A percentile compares a stretch with the other conserved stretches of the same genome.
phyloP scores from a whole-genome alignment of 768 basidiomycete genomes.

The Cystoderma amianthinum region DNA sequence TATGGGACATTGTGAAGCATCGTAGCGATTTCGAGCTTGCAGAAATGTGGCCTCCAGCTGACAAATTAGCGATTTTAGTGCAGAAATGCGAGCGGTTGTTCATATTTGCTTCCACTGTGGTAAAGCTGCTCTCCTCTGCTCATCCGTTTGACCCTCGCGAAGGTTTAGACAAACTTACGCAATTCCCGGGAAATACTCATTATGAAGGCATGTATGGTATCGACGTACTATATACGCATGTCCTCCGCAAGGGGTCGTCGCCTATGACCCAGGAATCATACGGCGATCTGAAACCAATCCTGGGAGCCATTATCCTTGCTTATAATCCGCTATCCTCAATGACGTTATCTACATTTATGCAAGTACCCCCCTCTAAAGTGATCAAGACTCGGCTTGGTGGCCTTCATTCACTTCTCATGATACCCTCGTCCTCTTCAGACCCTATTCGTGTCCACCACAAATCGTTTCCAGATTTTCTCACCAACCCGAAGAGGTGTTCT shows the following conservation, averaged over 20 bases:
- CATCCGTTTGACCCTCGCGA: neutral
- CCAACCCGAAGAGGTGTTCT: neutral
- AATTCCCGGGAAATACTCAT: neutral
- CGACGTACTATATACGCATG: neutral
- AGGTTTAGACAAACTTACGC: neutral
- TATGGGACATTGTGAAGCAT: neutral
- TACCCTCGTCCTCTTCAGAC: neutral
- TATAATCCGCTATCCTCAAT: neutral
- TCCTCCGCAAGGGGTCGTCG: neutral
- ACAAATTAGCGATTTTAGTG: conserved; percentile 7
- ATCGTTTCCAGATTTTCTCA: neutral
- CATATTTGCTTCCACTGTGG: conserved; percentile 12
- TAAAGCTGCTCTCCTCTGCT: conserved; percentile 8
- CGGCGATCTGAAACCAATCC: neutral
- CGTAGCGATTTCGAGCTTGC: conserved; percentile 4
- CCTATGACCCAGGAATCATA: neutral
- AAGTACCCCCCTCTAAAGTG: neutral
- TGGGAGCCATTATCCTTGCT: neutral
- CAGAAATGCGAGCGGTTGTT: conserved; percentile 10
- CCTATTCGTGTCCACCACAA: neutral
- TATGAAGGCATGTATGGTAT: neutral
- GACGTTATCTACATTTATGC: neutral
- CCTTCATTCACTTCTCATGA: neutral
- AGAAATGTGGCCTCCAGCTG: conserved; percentile 11
- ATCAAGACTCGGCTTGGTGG: neutral